Conservation (phyloP, 148 eudicot genomes). For the Tetragonia tetragonoides region DNA sequence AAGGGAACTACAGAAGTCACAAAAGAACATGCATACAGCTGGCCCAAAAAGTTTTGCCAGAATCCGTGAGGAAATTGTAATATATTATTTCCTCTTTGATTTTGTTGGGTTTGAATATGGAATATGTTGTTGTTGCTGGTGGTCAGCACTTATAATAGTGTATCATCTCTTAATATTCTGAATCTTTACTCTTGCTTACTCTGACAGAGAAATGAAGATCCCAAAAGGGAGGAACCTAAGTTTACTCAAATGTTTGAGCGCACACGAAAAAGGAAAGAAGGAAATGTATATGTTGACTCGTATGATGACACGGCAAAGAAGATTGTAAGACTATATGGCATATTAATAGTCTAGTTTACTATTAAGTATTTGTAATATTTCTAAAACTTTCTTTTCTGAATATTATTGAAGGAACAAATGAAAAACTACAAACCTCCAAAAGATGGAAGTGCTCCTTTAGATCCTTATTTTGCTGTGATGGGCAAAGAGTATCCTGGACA, state of each 20-base stretch:
- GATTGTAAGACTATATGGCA: background rate
- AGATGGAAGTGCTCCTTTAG: background rate
- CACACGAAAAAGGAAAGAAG: conserved; percentile 7
- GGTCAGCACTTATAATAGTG: too few relatives aligned
- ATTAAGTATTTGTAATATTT: background rate
- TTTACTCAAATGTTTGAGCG: conserved; percentile 3
- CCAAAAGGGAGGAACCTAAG: conserved; percentile 1
- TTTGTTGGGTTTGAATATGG: too few relatives aligned
- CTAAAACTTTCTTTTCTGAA: too few relatives aligned
- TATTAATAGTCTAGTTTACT: background rate
- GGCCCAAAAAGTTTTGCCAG: background rate
- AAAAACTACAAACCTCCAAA: background rate
- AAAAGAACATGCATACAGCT: background rate
- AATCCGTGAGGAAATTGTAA: background rate
- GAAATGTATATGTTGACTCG: background rate
- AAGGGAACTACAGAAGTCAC: background rate
- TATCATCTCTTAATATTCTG: too few relatives aligned
- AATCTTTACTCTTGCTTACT: background rate
- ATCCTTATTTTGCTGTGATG: conserved; percentile 7
- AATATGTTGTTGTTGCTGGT: too few relatives aligned
- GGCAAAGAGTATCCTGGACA: conserved; percentile 9
- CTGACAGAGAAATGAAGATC: conserved; percentile 1
- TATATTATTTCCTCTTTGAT: background rate
- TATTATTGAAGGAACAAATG: background rate
- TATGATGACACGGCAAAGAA: conserved; percentile 9